Evolutionary conservation across 2,329 filamentous ascomycete genomes (phyloP), one percentile per base, ranked within the genome.

Genomic region (Aspergillus nomiae): DNA sequence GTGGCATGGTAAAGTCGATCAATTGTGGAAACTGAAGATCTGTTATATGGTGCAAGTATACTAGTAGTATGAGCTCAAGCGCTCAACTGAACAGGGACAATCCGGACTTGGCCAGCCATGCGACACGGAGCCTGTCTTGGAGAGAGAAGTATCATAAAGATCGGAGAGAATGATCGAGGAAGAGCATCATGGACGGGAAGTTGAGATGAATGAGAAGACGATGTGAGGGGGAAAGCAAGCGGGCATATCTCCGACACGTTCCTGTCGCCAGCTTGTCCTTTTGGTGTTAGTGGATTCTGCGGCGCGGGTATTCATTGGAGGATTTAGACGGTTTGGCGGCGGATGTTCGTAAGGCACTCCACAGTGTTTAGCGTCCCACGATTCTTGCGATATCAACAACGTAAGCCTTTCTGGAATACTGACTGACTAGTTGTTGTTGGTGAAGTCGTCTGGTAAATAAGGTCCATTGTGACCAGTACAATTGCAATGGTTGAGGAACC

Each of bases 31-130:
- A n/a, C 26, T 43, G 50, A 56, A 41, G 60, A 59, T n/a, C 19
- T 60, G 32, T 57, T 50, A 58, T 63, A 59, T 41, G 55, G 63
- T 61, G n/a, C 56, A 19, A 56, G 38, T 41, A 41, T 41, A n/a
- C n/a, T n/a, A n/a, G n/a, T n/a, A 41, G 51, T 48, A 54, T 36
- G 65, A 68, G 68, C 67, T 65, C 50, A 64, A 62, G n/a, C 59
- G 67, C 64, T 67, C 67, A 62, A 63, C 21, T 58, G 61, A 43
- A 65, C 62, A 65, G 55, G 62, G 64, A 67, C 61, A 59, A 62
- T 65, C 68, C 67, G 62, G 60, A 61, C 58, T 64, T 69, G 68
- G 67, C 65, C 65, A 69, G 68, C 69, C 69, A 70, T 71, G 59
- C 68, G 69, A 69, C 62, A 62, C 65, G 67, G 63, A 62, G 41